These are phyloP conservation scores for Cnidoscolus chayamansa DNA, from an alignment of 441 rosid species.

Conservation along the genomic window DNA sequence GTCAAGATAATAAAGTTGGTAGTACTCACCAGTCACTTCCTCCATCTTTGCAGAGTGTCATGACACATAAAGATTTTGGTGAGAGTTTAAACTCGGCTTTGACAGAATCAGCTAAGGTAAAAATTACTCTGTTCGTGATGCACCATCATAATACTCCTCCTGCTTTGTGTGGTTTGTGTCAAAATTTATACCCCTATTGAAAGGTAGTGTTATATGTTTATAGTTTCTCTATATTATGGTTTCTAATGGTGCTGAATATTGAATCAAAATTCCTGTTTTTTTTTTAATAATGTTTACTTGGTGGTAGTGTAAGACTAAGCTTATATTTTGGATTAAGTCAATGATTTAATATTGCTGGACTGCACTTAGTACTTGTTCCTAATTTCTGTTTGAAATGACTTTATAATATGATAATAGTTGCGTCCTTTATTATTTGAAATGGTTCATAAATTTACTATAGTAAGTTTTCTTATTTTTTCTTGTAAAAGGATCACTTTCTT, in stretches of 20 bases:
- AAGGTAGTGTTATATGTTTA: neutral
- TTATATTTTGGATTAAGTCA: neutral
- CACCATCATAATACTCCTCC: neutral
- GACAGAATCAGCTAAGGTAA: slow-evolving; percentile 11
- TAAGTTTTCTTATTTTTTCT: neutral
- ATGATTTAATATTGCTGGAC: neutral
- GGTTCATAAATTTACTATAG: neutral
- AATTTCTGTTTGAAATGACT: neutral
- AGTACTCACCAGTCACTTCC: slow-evolving; percentile 10
- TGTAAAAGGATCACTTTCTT: neutral
- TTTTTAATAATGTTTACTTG: neutral
- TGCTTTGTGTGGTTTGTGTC: neutral
- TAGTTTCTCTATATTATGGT: neutral
- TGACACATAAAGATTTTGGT: neutral
- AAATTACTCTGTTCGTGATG: neutral
- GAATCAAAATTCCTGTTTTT: neutral
- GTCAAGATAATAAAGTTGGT: slow-evolving; percentile 8
- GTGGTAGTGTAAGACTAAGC: neutral
- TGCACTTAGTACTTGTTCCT: neutral
- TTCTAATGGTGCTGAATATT: neutral
- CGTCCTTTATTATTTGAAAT: neutral
- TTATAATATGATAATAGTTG: neutral
- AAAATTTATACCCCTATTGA: neutral
- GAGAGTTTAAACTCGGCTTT: neutral
- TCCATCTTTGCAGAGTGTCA: slow-evolving; percentile 17